A percentile compares a stretch with the other conserved stretches of the same genome.
These are phyloP conservation scores for Amanita exitialis DNA, from an alignment of 768 basidiomycete species.

Conservation along the genomic window DNA sequence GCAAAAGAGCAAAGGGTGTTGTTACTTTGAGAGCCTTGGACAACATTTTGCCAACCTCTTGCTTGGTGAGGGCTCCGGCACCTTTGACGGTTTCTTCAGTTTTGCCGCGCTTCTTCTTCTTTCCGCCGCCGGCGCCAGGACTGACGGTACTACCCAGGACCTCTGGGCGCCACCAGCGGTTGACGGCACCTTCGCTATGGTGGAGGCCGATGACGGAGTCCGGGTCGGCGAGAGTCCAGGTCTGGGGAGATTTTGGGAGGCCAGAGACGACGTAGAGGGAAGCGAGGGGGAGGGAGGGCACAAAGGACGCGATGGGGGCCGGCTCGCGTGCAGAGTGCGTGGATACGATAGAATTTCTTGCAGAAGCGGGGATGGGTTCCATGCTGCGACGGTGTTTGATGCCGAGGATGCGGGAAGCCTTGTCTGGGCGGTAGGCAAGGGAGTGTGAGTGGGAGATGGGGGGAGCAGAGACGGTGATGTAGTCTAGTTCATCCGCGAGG, in stretches of 20 bases:
- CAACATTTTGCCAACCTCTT: constrained; percentile 84
- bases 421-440: constrained; percentile 45
- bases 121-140: constrained; percentile 73
- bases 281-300: constrained; percentile 66
- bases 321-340: constrained; percentile 55
- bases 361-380: constrained; percentile 77
- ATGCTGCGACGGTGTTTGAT: constrained; percentile 67
- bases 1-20: neutral
- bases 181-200: constrained; percentile 79
- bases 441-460: constrained; percentile 22
- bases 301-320: constrained; percentile 48
- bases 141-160: constrained; percentile 83
- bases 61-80: constrained; percentile 72
- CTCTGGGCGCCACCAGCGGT: constrained; percentile 86
- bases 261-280: constrained; percentile 85
- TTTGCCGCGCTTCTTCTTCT: constrained; percentile 62
- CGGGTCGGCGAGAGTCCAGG: constrained; percentile 83
- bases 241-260: constrained; percentile 80
- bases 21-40: constrained; percentile 78
- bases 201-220: constrained; percentile 75
- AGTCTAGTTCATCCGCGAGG: constrained; percentile 68
- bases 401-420: constrained; percentile 71
- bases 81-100: constrained; percentile 61
- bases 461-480: constrained; percentile 44
- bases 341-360: constrained; percentile 70